Base-by-base conservation (phyloP, 1,284 basidiomycete species). In the Cystobasidium pallidum region DNA sequence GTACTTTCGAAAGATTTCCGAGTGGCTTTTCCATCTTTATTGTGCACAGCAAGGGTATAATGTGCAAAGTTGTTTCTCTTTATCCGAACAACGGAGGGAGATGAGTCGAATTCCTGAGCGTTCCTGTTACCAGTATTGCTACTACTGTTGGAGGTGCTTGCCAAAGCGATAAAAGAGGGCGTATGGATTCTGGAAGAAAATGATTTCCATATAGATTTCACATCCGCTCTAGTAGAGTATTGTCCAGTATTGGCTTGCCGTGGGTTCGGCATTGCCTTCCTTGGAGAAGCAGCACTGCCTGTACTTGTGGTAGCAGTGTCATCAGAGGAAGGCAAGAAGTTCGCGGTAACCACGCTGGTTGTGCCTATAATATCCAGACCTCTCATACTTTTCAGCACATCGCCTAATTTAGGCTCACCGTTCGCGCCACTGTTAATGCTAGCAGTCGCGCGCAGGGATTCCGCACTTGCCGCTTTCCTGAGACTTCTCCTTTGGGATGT, bases 391-490 rank as follows among this genome's bases (percentile, higher is more conserved):
- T 26, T 13, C 1, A 28, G 24, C 51, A 10, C 26, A 13, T 30
- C 30, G 7, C 19, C 15, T 2, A 28, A 6, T 26, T 28, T n/a
- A 17, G 8, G 26, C 24, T 13, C 13, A 8, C 24, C n/a, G 2
- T 10, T 28, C 1, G n/a, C 11, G 11, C 24, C 51, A 8, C 26
- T 13, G 10, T 10, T 54, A 2, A 8, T 28, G 57, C 43, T 51
- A 49, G 63, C 45, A 6, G n/a, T 24, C 2, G 39, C 61, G 21
- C 57, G 34, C 39, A 68, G 24, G 2, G 66, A 68, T 26, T 68
- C 66, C 19, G 66, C 66, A 61, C 66, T 68, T 2, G 66, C 54
- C 17, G 66, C 55, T 30, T 68, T 68, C 13, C 65, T 24, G 17
- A 66, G 26, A 26, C 49, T 54, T 57, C 41, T 66, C 34, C 21